phyloP scores from a whole-genome alignment of 2,329 filamentous ascomycete genomes.

The Aspergillus aculeatus region DNA sequence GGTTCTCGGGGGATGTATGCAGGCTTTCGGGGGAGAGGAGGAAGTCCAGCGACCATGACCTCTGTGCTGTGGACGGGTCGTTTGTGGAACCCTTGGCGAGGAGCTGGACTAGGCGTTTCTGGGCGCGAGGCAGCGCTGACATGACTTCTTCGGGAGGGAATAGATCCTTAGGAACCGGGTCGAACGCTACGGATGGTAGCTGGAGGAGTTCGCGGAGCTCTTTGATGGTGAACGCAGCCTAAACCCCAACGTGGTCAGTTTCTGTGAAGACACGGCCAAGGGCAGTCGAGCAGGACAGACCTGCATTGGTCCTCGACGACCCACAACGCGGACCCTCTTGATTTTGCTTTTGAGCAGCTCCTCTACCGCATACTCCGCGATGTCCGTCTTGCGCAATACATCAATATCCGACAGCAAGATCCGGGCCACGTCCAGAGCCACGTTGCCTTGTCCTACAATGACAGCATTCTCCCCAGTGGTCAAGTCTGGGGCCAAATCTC shows the following conservation, averaged over 20 bases:
- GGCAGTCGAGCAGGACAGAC: conserved; percentile 43
- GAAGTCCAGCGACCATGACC: conserved; percentile 82
- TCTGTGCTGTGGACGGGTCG: conserved; percentile 51
- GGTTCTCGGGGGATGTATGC: conserved; percentile 47
- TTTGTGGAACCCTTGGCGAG: conserved; percentile 70
- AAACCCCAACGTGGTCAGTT: conserved; percentile 34
- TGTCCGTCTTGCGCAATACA: conserved; percentile 76
- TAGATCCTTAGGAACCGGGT: conserved; percentile 64
- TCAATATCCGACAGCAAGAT: conserved; percentile 78
- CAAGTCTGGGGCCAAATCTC: conserved; percentile 70
- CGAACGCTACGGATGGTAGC: conserved; percentile 69
- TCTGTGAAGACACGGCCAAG: background rate
- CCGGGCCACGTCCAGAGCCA: conserved; percentile 88
- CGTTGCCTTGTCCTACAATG: conserved; percentile 92
- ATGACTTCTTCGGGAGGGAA: conserved; percentile 62
- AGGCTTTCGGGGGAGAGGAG: conserved; percentile 77
- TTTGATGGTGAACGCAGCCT: conserved; percentile 91
- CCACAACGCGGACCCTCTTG: conserved; percentile 80
- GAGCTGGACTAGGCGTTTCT: conserved; percentile 76
- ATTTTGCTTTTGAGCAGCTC: conserved; percentile 70
- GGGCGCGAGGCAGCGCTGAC: conserved; percentile 69
- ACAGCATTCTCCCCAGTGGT: conserved; percentile 76
- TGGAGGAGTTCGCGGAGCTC: conserved; percentile 86
- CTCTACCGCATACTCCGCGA: conserved; percentile 78
- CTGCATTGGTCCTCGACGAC: conserved; percentile 84